These are phyloP conservation scores for Diaporthe sp. DNA, from an alignment of 2,329 filamentous ascomycete genomes.

Conservation along the genomic window DNA sequence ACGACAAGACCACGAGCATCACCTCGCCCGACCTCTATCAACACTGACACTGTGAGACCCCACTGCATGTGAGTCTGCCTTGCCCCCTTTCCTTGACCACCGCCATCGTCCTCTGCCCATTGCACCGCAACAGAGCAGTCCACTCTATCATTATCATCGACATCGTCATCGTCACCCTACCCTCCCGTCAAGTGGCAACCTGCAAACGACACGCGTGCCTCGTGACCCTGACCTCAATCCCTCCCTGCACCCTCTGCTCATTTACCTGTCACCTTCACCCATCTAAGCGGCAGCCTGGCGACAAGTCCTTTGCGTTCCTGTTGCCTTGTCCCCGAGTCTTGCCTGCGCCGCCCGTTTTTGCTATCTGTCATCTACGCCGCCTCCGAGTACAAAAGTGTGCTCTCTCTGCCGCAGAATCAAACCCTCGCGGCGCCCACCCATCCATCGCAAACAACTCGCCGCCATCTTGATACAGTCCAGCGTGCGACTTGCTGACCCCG, in stretches of 20 bases:
- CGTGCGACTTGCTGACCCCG: constrained; percentile 27
- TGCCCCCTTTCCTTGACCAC: constrained; percentile 12
- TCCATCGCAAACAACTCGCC: constrained; percentile 28
- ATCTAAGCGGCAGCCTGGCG: constrained; percentile 33
- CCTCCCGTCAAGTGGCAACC: constrained; percentile 11
- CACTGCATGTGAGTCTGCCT: constrained; percentile 30
- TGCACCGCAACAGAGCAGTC: constrained; percentile 7
- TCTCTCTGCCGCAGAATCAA: constrained; percentile 11
- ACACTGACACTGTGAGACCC: constrained; percentile 32
- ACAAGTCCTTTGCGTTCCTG: constrained; percentile 21
- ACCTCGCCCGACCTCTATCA: constrained; percentile 31
- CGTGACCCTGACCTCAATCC: constrained; percentile 15
- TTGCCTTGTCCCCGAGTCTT: constrained; percentile 32
- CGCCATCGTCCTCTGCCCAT: neutral
- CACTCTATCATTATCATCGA: constrained; percentile 27
- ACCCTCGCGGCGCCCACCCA: neutral
- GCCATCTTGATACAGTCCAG: neutral
- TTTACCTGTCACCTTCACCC: constrained; percentile 9
- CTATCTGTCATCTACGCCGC: constrained; percentile 36
- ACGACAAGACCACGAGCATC: constrained; percentile 34
- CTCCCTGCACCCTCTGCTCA: constrained; percentile 1
- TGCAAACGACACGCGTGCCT: constrained; percentile 22
- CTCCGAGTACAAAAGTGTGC: constrained; percentile 20
- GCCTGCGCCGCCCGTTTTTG: constrained; percentile 23
- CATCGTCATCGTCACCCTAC: constrained; percentile 17